A percentile compares a stretch with the other conserved stretches of the same genome.
Evolutionary conservation across 2,329 filamentous ascomycete genomes (phyloP).

Genomic region (Trichoderma sp.): DNA sequence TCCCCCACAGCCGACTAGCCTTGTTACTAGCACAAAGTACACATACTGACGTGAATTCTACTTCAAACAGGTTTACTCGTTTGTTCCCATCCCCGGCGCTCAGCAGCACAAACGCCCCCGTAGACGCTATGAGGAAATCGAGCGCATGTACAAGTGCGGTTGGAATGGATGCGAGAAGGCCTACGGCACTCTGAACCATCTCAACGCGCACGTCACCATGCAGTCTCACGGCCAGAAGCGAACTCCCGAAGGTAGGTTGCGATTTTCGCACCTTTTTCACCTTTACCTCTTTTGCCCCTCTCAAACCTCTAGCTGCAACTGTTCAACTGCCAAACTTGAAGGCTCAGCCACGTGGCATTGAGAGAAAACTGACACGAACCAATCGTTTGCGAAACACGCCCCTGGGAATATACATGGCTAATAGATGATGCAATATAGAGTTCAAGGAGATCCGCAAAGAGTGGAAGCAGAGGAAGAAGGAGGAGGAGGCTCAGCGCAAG

Average conservation of each 20-base stretch:
- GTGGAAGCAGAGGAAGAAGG: conserved; percentile 99
- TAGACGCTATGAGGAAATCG: conserved; percentile 94
- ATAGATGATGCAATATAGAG: conserved; percentile 63
- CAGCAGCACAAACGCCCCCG: conserved; percentile 96
- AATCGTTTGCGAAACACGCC: neutral
- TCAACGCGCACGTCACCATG: conserved; percentile 99
- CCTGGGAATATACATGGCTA: neutral
- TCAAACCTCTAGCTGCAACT: neutral
- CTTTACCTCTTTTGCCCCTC: neutral
- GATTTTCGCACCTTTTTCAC: neutral
- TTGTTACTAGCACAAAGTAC: neutral
- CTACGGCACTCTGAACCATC: conserved; percentile 93
- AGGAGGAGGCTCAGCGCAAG: conserved; percentile 88
- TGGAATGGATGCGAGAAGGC: conserved; percentile 99
- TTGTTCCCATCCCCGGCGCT: conserved; percentile 94
- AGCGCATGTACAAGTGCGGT: conserved; percentile 99
- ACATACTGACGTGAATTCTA: neutral
- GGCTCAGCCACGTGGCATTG: neutral
- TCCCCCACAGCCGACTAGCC: no score
- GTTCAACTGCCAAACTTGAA: neutral
- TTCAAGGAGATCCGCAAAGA: conserved; percentile 99
- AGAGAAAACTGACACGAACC: neutral
- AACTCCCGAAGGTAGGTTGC: conserved; percentile 86
- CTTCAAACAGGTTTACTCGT: conserved; percentile 85
- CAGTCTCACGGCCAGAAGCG: conserved; percentile 94